Evolutionary conservation across 352 stramenopile species (phyloP).

Genomic region (Globisporangium apiculatum): DNA sequence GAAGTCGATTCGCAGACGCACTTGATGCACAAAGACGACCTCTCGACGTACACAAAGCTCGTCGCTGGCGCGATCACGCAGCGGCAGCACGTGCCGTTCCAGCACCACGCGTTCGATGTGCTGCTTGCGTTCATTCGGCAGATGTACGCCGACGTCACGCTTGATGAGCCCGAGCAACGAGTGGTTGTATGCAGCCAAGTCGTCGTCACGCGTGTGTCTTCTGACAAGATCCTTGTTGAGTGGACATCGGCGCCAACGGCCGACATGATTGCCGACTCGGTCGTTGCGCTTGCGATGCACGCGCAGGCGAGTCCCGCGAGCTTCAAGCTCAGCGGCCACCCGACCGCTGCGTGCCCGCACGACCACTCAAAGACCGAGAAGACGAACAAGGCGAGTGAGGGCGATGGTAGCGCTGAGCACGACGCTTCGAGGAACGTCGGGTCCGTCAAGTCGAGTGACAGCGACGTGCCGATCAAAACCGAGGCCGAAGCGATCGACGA

Average conservation of each 20-base stretch:
- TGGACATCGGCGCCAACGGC: conserved; percentile 90
- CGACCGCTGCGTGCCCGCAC: conserved; percentile 67
- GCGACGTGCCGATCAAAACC: conserved; percentile 17
- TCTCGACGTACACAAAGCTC: conserved; percentile 84
- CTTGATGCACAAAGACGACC: conserved; percentile 79
- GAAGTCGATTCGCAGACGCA: conserved; percentile 83
- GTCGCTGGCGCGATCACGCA: conserved; percentile 76
- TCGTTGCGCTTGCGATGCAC: conserved; percentile 96
- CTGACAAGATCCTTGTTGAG: conserved; percentile 58
- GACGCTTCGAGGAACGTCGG: conserved; percentile 11
- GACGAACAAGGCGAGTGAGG: conserved; percentile 25
- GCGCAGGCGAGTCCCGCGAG: conserved; percentile 73
- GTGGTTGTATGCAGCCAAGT: conserved; percentile 71
- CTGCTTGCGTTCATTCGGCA: conserved; percentile 72
- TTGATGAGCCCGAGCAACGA: conserved; percentile 45
- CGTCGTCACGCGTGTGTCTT: conserved; percentile 38
- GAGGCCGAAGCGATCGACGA: conserved; percentile 14
- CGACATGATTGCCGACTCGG: conserved; percentile 94
- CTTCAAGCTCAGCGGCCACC: conserved; percentile 76
- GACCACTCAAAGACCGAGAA: conserved; percentile 35
- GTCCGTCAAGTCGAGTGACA: conserved; percentile 9
- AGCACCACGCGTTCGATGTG: conserved; percentile 73
- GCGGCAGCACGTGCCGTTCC: conserved; percentile 81
- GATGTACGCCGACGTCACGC: conserved; percentile 75
- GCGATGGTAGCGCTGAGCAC: conserved; percentile 2